Evolutionary conservation across 73 alveolate species (phyloP).

Genomic region (Breviolum minutum): DNA sequence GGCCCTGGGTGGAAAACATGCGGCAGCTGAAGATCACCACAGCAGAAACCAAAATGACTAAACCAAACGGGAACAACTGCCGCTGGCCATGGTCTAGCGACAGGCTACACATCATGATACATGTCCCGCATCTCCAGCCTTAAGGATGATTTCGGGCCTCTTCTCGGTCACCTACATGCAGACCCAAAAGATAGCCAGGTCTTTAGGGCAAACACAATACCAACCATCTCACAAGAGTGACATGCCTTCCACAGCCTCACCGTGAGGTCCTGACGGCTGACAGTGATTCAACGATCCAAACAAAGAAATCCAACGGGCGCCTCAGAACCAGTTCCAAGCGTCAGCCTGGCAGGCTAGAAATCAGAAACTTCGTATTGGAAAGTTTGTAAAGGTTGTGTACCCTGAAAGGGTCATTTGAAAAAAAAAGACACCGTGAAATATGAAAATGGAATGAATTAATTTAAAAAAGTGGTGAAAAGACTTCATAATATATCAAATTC

Average conservation of each 20-base stretch:
- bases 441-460: neutral
- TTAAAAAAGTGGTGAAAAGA: too few species aligned
- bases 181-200: neutral
- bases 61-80: too few species aligned
- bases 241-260: slow-evolving; percentile 32
- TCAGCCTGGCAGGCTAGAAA: neutral
- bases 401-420: too few species aligned
- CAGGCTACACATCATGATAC: too few species aligned
- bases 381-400: too few species aligned
- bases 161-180: slow-evolving; percentile 15
- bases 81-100: too few species aligned
- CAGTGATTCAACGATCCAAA: neutral
- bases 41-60: too few species aligned
- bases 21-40: neutral
- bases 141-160: neutral
- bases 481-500: too few species aligned
- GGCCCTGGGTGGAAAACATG: slow-evolving; percentile 6
- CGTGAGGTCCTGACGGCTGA: neutral
- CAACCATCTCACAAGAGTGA: too few species aligned
- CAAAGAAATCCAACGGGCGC: neutral
- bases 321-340: slow-evolving; percentile 25
- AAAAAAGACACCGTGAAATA: too few species aligned
- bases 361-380: neutral
- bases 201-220: too few species aligned
- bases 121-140: neutral